Evolutionary conservation across 495 filamentous ascomycete species (phyloP).

Genomic region (Aspergillus panamensis): DNA sequence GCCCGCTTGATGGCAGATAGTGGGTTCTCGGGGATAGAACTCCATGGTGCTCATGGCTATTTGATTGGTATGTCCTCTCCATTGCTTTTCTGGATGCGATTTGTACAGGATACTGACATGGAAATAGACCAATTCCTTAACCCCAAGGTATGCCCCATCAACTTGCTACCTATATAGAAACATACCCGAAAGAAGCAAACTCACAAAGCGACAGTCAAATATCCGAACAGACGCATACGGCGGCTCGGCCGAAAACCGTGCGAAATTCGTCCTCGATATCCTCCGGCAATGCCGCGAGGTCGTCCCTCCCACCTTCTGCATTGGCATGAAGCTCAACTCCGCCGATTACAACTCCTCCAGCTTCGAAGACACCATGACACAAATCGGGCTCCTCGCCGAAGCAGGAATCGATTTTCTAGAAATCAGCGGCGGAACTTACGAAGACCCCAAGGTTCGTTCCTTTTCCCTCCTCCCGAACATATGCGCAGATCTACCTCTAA

Average conservation of each 20-base stretch:
- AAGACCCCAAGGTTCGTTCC: constrained; percentile 42
- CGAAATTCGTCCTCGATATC: constrained; percentile 48
- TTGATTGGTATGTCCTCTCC: constrained; percentile 41
- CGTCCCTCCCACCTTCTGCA: constrained; percentile 46
- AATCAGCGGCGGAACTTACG: constrained; percentile 57
- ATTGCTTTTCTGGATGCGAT: neutral
- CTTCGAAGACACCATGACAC: constrained; percentile 49
- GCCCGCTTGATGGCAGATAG: constrained; percentile 45
- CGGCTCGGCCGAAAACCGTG: constrained; percentile 42
- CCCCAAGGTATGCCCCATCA: constrained; percentile 30
- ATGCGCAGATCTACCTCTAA: neutral
- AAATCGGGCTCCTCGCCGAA: constrained; percentile 48
- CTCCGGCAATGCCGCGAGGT: constrained; percentile 39
- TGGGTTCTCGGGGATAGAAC: constrained; percentile 54
- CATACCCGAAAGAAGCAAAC: neutral
- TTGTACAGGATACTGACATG: constrained; percentile 8
- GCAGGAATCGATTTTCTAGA: constrained; percentile 62
- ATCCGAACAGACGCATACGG: constrained; percentile 48
- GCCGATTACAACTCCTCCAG: constrained; percentile 49
- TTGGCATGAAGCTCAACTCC: constrained; percentile 63
- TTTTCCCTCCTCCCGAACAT: neutral
- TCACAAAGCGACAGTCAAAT: constrained; percentile 33
- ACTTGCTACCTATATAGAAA: neutral
- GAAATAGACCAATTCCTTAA: constrained; percentile 41
- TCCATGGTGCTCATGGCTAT: constrained; percentile 61